Evolutionary conservation across 2,329 filamentous ascomycete genomes (phyloP), one percentile per base, ranked within the genome.

Genomic region (Seiridium cupressi): DNA sequence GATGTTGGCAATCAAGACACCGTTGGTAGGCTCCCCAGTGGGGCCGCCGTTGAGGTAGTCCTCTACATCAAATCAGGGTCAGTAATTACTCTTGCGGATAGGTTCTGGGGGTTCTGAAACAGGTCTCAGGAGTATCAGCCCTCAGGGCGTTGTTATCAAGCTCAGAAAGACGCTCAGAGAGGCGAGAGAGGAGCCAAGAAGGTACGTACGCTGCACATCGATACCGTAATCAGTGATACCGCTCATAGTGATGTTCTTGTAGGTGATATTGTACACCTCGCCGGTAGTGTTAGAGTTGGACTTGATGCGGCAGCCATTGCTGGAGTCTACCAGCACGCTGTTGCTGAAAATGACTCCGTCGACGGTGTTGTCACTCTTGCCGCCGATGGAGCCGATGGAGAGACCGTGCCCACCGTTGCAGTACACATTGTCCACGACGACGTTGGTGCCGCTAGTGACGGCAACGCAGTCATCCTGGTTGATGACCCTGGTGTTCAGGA

Each of bases 401-500:
- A 85, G 72, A 64, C 81, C 81, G 66, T 81, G 79, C 26, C 77
- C 76, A 13, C 77, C 77, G 5, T 71, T 72, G 61, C 82, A 82
- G 58, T 71, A 77, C 40, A 82, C 70, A 54, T 73, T 73, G 13
- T 69, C 71, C 10, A 74, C 78, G 54, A 67, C 70, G 49, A 78
- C 77, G 55, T 82, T 73, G 47, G 35, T 79, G 59, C 84, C 83
- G 2, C 81, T 84, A 74, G 86, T 86, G 65, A 86, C 73, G 40
- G 84, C 84, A 9, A 86, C 71, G 66, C 84, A 87, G 66, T 86
- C 84, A 62, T 87, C 84, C 71, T 86, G 84, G 73, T 86, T 86
- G 68, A 81, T 76, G 58, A 86, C 75, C 58, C 73, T 77, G 34
- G 81, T 81, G 47, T 79, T 78, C 56, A 74, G 74, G 68, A 87